A percentile compares a stretch with the other conserved stretches of the same genome.
Conservation (phyloP, 202 grass and related monocot genomes). For the Zoysia matrella region DNA sequence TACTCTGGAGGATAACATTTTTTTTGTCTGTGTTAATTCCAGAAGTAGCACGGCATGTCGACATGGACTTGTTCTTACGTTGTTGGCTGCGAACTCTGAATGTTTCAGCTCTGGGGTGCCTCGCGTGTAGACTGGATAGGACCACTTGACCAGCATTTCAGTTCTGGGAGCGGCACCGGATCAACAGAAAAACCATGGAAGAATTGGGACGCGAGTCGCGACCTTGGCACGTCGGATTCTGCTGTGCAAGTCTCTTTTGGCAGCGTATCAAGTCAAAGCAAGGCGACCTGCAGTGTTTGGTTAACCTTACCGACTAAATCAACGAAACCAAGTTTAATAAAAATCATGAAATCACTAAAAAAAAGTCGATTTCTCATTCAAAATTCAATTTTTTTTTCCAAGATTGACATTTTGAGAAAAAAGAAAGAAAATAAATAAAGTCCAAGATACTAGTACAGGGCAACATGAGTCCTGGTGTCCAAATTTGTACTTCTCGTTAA, state of each 20-base stretch:
- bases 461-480: background rate
- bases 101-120: background rate
- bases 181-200: background rate
- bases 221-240: background rate
- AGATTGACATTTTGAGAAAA: background rate
- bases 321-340: no score
- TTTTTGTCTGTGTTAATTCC: no score
- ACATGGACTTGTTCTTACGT: background rate
- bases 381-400: background rate
- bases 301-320: no score
- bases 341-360: background rate
- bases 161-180: background rate
- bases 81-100: slow-evolving; percentile 16
- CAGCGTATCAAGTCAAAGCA: slow-evolving; percentile 4
- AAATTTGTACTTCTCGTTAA: background rate
- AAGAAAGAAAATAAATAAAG: background rate
- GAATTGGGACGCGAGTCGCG: background rate
- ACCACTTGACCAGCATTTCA: background rate
- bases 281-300: background rate
- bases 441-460: background rate
- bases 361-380: background rate
- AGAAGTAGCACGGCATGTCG: no score
- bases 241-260: background rate
- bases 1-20: background rate
- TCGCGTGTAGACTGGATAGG: background rate